phyloP scores from a whole-genome alignment of 805 yeast species.

The Candida coquimbonensis region DNA sequence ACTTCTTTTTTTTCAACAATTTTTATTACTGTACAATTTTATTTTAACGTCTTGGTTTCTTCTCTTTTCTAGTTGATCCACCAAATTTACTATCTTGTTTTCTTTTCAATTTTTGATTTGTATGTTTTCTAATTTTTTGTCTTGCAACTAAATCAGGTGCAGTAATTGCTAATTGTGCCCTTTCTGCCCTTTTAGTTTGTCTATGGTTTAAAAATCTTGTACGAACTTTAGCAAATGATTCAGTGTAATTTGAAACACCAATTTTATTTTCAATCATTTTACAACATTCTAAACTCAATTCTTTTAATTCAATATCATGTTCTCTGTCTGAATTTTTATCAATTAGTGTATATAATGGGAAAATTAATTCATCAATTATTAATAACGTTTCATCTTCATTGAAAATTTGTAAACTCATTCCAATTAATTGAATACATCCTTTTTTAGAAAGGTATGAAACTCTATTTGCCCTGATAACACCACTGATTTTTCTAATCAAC shows the following conservation, averaged over 20 bases:
- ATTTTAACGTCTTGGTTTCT: background rate
- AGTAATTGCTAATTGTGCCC: slow-evolving; percentile 66
- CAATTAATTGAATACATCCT: slow-evolving; percentile 62
- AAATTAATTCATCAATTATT: slow-evolving; percentile 42
- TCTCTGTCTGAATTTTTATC: slow-evolving; percentile 33
- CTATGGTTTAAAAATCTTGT: slow-evolving; percentile 54
- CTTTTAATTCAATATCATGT: slow-evolving; percentile 41
- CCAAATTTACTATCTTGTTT: background rate
- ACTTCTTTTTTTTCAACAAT: too few species aligned
- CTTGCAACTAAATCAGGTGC: slow-evolving; percentile 81
- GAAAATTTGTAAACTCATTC: slow-evolving; percentile 52
- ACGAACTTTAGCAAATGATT: slow-evolving; percentile 56
- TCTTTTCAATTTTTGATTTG: slow-evolving; percentile 57
- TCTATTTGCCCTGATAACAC: slow-evolving; percentile 60
- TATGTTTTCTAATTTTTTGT: slow-evolving; percentile 65
- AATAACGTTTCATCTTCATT: slow-evolving; percentile 32
- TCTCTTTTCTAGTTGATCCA: background rate
- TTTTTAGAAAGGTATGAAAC: slow-evolving; percentile 53
- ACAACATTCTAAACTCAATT: slow-evolving; percentile 57
- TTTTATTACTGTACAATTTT: background rate
- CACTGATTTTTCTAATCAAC: slow-evolving; percentile 55
- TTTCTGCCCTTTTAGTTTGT: slow-evolving; percentile 65
- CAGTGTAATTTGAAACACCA: slow-evolving; percentile 64
- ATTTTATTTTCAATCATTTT: slow-evolving; percentile 58
- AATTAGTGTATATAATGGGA: slow-evolving; percentile 45